Conservation (phyloP, 768 basidiomycete genomes). For the Collybia sordida region DNA sequence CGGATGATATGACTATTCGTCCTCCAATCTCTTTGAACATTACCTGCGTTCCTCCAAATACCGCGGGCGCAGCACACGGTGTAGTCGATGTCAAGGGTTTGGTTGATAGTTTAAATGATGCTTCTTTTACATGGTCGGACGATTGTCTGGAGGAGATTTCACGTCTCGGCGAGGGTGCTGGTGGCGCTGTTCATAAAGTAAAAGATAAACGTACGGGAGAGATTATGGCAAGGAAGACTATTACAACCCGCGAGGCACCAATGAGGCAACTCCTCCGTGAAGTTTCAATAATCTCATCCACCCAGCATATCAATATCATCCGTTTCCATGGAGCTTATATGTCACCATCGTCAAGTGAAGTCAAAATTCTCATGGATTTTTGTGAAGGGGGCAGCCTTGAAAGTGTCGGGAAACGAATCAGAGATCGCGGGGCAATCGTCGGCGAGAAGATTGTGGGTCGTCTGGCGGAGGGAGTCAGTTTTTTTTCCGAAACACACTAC, state of each 20-base stretch:
- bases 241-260: slow-evolving; percentile 88
- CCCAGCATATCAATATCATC: slow-evolving; percentile 84
- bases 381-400: slow-evolving; percentile 90
- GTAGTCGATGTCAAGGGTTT: slow-evolving; percentile 37
- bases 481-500: background rate
- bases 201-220: slow-evolving; percentile 74
- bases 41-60: slow-evolving; percentile 26
- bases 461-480: slow-evolving; percentile 85
- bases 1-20: slow-evolving; percentile 45
- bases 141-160: slow-evolving; percentile 71
- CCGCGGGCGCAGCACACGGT: slow-evolving; percentile 29
- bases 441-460: slow-evolving; percentile 89
- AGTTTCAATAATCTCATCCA: slow-evolving; percentile 84
- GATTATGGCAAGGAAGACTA: slow-evolving; percentile 93
- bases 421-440: slow-evolving; percentile 73
- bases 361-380: slow-evolving; percentile 94
- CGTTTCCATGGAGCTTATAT: slow-evolving; percentile 91
- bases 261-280: slow-evolving; percentile 92
- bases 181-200: slow-evolving; percentile 95
- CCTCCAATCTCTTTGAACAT: slow-evolving; percentile 24
- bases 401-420: slow-evolving; percentile 81
- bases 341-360: slow-evolving; percentile 83
- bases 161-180: slow-evolving; percentile 91
- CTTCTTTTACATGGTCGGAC: slow-evolving; percentile 57
- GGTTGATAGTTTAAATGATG: slow-evolving; percentile 34